These are phyloP conservation scores for Lodderomyces beijingensis DNA, from an alignment of 1,139 yeast species.

Conservation along the genomic window DNA sequence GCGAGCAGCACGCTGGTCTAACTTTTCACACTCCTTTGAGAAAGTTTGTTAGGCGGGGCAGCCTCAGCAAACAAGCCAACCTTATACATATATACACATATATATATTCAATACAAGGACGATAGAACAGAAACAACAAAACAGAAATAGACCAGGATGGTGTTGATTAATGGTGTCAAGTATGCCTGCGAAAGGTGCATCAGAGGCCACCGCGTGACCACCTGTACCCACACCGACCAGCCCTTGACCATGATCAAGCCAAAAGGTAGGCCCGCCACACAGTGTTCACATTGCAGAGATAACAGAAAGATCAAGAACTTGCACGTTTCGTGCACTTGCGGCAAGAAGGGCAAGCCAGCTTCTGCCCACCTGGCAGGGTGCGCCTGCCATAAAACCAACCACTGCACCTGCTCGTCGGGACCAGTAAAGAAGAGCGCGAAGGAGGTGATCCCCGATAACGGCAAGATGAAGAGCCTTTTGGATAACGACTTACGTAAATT, in stretches of 20 bases:
- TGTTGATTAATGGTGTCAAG: conserved; percentile 82
- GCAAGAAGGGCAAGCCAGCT: conserved; percentile 48
- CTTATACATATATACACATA: no score
- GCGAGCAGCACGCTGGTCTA: no score
- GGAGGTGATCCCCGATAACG: conserved; percentile 18
- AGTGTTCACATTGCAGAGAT: conserved; percentile 84
- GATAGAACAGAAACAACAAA: background rate
- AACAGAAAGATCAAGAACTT: conserved; percentile 65
- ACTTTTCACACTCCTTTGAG: no score
- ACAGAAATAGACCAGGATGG: no score
- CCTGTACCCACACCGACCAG: conserved; percentile 89
- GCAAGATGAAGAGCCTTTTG: conserved; percentile 25
- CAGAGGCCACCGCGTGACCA: conserved; percentile 91
- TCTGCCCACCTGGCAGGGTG: conserved; percentile 48
- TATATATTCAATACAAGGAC: no score
- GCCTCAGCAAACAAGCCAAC: no score
- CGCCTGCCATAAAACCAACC: conserved; percentile 49
- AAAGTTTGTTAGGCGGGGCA: no score
- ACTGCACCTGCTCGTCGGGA: conserved; percentile 56
- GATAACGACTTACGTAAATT: conserved; percentile 12
- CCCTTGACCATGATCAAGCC: conserved; percentile 92
- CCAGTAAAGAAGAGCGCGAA: conserved; percentile 8
- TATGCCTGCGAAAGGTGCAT: conserved; percentile 96
- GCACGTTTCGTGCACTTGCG: conserved; percentile 75
- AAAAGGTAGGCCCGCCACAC: conserved; percentile 93